Base-by-base conservation (phyloP, 139 green algal genomes). In the Chlamydomonas schloesseri region DNA sequence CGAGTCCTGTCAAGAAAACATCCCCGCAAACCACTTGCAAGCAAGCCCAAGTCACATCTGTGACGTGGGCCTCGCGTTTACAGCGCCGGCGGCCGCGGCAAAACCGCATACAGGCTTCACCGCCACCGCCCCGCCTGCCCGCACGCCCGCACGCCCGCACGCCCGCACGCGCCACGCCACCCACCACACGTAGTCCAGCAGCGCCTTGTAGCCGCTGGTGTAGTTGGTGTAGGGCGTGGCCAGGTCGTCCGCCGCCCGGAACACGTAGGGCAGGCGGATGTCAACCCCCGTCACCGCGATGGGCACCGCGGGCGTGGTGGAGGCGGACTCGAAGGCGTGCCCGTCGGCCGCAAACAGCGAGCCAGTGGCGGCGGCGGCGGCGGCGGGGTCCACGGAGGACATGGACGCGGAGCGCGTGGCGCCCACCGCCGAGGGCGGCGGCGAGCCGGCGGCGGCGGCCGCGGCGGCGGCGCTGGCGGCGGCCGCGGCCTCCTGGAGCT, bases 181-280 rank as follows among this genome's bases (percentile, higher is more conserved):
- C 14, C 69, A 91, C 94, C 93, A 98, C 8, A 97, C 78, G 69
- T 98, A 98, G 89, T 98, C 96, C 73, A 98, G 90, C 62, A 96
- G 88, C 1, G 93, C 96, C 78, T 94, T 91, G 84, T 98, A 98
- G 11, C 94, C 95, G 15, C 88, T 90, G 21, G 96, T 96, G 90
- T 97, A 98, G 90, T 98, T 98, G 31, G 93, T 98, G 90, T 94
- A 97, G 24, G 92, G 90, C 6, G 92, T 94, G 21, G 71, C 42
- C 74, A 98, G 88, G 70, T 87, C 89, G 87, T 97, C 95, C 0
- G 93, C 93, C 36, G 87, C 87, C 23, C 60, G 67, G 69, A 96
- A 88, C 24, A n/a, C n/a, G 71, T 92, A 96, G 0, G 94, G 92
- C 1, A 88, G 47, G 9, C 20, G 28, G 50, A 98, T 64, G 62